These are phyloP conservation scores for Venturia aucupariae DNA, from an alignment of 2,329 filamentous ascomycete genomes.

Conservation along the genomic window DNA sequence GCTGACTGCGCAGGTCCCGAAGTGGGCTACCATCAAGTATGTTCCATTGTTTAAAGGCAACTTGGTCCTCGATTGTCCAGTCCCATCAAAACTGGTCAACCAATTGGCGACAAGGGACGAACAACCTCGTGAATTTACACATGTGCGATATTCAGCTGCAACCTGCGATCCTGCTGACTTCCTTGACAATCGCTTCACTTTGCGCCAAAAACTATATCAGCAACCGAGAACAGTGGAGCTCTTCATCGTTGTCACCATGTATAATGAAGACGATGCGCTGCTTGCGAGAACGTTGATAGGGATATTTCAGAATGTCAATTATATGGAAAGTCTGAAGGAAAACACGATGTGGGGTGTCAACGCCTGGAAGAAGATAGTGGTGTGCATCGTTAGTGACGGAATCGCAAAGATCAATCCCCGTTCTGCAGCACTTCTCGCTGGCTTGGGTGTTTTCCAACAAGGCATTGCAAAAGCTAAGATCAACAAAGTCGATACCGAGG, in stretches of 20 bases:
- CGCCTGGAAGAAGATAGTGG: slow-evolving; percentile 99
- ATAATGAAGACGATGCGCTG: slow-evolving; percentile 95
- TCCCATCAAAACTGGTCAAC: slow-evolving; percentile 72
- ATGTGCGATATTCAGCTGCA: slow-evolving; percentile 88
- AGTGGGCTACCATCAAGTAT: slow-evolving; percentile 97
- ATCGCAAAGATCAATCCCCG: slow-evolving; percentile 93
- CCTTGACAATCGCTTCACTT: slow-evolving; percentile 78
- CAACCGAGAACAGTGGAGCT: slow-evolving; percentile 88
- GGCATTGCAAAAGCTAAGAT: slow-evolving; percentile 98
- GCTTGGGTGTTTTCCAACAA: slow-evolving; percentile 94
- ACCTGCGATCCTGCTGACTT: slow-evolving; percentile 90
- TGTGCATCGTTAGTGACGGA: slow-evolving; percentile 93
- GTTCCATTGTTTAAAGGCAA: slow-evolving; percentile 97
- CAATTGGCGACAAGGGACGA: slow-evolving; percentile 68
- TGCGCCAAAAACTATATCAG: slow-evolving; percentile 84
- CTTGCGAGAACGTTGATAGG: slow-evolving; percentile 94
- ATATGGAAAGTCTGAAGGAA: slow-evolving; percentile 87
- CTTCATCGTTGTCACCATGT: slow-evolving; percentile 97
- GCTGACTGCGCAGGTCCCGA: slow-evolving; percentile 41
- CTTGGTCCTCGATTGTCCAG: slow-evolving; percentile 90
- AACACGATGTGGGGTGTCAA: slow-evolving; percentile 98
- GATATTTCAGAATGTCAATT: slow-evolving; percentile 97
- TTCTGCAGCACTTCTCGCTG: slow-evolving; percentile 80
- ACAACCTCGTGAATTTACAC: slow-evolving; percentile 77
- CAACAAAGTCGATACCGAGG: slow-evolving; percentile 90